A percentile compares a stretch with the other conserved stretches of the same genome.
These are phyloP conservation scores for Cydonia oblonga DNA, from an alignment of 331 rosid species.

Conservation along the genomic window DNA sequence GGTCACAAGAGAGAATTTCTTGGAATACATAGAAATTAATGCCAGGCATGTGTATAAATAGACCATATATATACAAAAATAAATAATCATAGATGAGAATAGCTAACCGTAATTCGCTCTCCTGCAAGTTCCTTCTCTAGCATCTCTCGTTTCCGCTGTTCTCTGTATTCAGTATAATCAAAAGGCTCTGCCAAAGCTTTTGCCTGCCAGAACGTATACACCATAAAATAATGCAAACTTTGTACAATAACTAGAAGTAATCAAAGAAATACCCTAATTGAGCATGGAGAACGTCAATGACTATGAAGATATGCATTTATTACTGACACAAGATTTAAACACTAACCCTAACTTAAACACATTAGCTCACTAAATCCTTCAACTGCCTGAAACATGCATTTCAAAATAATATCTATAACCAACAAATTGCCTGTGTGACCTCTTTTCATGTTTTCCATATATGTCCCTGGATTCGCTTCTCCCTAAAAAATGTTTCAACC, in stretches of 20 bases:
- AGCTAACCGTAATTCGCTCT: conserved; percentile 60
- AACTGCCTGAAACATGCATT: not conserved
- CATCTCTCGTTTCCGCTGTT: conserved; percentile 55
- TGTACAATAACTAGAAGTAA: not conserved
- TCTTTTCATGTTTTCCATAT: not conserved
- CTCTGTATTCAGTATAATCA: conserved; percentile 46
- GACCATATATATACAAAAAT: too few relatives aligned
- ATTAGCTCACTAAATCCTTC: not conserved
- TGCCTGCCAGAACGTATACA: conserved; percentile 46
- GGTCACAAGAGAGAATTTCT: too few relatives aligned
- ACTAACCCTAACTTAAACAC: not conserved
- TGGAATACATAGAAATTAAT: too few relatives aligned
- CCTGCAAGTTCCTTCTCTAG: conserved; percentile 64
- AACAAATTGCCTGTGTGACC: too few relatives aligned
- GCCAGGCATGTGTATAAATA: too few relatives aligned
- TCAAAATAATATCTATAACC: not conserved
- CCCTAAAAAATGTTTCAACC: not conserved
- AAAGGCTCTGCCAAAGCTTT: conserved; percentile 60
- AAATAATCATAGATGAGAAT: not conserved
- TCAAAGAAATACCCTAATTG: not conserved
- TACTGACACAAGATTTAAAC: not conserved
- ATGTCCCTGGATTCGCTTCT: not conserved
- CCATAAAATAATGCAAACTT: not conserved
- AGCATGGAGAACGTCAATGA: not conserved
- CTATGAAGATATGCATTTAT: not conserved